Conservation (phyloP, 345 rosid species). For the Rhodomyrtus tomentosa region DNA sequence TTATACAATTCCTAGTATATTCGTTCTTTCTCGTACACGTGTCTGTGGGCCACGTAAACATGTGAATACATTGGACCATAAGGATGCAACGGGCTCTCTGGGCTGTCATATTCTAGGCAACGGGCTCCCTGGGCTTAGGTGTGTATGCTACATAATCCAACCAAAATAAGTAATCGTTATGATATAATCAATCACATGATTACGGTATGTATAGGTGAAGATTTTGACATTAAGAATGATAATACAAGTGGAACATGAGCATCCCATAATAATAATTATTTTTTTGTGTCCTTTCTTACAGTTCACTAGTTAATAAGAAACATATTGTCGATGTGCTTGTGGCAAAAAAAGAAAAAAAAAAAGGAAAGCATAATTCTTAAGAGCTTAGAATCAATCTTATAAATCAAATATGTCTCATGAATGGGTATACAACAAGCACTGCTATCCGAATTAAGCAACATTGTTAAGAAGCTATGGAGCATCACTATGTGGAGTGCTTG, state of each 20-base stretch:
- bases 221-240: background rate
- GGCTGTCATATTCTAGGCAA: background rate
- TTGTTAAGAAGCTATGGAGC: no score
- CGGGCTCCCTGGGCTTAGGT: no score
- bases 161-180: no score
- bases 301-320: background rate
- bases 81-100: background rate
- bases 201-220: background rate
- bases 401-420: no score
- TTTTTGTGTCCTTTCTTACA: background rate
- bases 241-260: background rate
- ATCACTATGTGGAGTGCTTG: no score
- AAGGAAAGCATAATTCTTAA: no score
- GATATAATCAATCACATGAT: background rate
- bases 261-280: background rate
- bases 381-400: no score
- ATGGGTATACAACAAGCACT: no score
- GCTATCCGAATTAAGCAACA: no score
- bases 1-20: background rate
- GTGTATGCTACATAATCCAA: no score
- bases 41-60: background rate
- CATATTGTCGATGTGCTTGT: background rate
- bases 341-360: no score
- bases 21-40: background rate
- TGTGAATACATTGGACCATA: background rate